Conservation (phyloP, 305 asterid genomes). For the Solanum aculeatissimum region DNA sequence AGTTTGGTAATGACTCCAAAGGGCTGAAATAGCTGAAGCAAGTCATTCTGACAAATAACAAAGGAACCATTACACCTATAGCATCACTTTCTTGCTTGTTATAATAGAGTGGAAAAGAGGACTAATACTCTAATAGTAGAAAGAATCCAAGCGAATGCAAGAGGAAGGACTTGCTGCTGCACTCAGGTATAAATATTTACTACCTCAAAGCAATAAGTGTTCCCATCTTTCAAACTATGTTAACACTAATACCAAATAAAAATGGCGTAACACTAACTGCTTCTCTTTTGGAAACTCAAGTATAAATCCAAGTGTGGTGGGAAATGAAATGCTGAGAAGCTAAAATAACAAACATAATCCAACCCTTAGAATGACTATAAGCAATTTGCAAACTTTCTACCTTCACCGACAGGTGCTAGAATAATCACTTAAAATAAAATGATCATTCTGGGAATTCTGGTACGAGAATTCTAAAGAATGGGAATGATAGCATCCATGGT, state of each 20-base stretch:
- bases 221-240: not conserved
- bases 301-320: not conserved
- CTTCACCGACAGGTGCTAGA: not conserved
- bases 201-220: not conserved
- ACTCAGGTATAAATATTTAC: not conserved
- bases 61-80: not conserved
- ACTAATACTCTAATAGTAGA: not conserved
- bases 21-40: slow-evolving; percentile 96
- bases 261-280: not conserved
- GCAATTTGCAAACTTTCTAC: not conserved
- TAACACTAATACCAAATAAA: not conserved
- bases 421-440: not conserved
- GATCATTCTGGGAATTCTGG: not conserved
- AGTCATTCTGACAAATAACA: slow-evolving; percentile 47
- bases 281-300: not conserved
- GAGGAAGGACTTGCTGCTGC: not conserved
- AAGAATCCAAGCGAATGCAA: not conserved
- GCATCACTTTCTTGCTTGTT: not conserved
- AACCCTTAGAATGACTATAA: not conserved
- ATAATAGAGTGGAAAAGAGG: not conserved
- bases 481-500: not conserved
- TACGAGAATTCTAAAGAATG: not conserved
- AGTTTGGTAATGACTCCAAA: slow-evolving; percentile 86
- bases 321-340: not conserved
- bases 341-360: not conserved